Evolutionary conservation across 352 stramenopile species (phyloP), one percentile per base, ranked within the genome.

Genomic region (Blastocystis sp.): DNA sequence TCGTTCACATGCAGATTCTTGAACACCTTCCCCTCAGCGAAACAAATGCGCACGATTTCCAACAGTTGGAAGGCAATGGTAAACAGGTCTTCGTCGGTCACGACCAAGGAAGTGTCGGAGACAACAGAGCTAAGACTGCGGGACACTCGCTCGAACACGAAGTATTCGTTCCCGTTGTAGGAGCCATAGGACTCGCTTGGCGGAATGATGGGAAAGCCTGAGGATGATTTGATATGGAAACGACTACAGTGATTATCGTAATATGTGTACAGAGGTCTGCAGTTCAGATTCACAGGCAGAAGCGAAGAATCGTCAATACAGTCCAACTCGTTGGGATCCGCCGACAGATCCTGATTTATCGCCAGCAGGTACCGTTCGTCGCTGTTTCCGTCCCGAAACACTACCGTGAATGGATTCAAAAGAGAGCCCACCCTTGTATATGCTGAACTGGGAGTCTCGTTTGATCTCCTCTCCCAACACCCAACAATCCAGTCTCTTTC

Each of bases 161-260:
- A 85, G 55, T 85, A 85, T 39, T 67, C n/a, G 1, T 69, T 62
- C 50, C 74, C 74, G 41, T 62, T 67, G 51, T 85, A 85, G 31
- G 45, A 35, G 9, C 74, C 74, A n/a, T 39, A 45, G 4, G 35
- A 37, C 31, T 59, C 4, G n/a, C 33, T 59, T 1, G 74, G 74
- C 19, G 74, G 74, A 19, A 85, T 39, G 19, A 85, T 45, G 13
- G 74, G 74, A 85, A 85, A 85, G 45, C 74, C 74, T 85, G 70
- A 1, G 26, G 19, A n/a, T 67, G 9, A 66, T 39, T 0, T 3
- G 24, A 37, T 31, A n/a, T 2, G 35, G 45, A 51, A 24, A 12
- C 29, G 31, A 16, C n/a, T 9, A 85, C 74, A 85, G 41, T 85
- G 74, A 69, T 37, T 67, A n/a, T 85, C 45, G 29, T 70, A 85